These are phyloP conservation scores for Paraglomus brasilianum DNA, from an alignment of 192 early-diverging fungal species.

Conservation along the genomic window DNA sequence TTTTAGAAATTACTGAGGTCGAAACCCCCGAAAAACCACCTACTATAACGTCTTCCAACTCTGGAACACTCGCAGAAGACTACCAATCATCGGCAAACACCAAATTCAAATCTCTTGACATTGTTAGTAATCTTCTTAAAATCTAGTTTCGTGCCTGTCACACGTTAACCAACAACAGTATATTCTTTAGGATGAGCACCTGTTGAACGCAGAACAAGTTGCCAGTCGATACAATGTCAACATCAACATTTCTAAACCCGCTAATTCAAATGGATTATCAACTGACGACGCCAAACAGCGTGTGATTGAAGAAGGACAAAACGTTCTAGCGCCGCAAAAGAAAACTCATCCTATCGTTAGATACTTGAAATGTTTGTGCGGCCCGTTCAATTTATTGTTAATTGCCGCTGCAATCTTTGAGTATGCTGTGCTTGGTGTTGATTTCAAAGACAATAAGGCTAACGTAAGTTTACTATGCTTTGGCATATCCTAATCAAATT, in stretches of 20 bases:
- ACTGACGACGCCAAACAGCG: slow-evolving; percentile 60
- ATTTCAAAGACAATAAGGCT: slow-evolving; percentile 68
- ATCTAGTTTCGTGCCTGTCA: too few relatives aligned
- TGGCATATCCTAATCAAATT: too few relatives aligned
- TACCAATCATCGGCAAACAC: background rate
- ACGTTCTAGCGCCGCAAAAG: slow-evolving; percentile 86
- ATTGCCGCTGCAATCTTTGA: slow-evolving; percentile 77
- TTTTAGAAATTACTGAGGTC: too few relatives aligned
- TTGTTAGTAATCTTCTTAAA: too few relatives aligned
- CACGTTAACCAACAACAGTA: too few relatives aligned
- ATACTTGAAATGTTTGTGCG: slow-evolving; percentile 71
- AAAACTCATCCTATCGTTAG: slow-evolving; percentile 71
- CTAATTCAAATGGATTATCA: slow-evolving; percentile 67
- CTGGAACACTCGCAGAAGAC: too few relatives aligned
- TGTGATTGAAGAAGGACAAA: slow-evolving; percentile 75
- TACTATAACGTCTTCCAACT: too few relatives aligned
- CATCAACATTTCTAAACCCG: slow-evolving; percentile 60
- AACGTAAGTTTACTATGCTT: slow-evolving; percentile 59
- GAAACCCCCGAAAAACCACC: too few relatives aligned
- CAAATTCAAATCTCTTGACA: too few relatives aligned
- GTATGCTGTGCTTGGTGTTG: slow-evolving; percentile 79
- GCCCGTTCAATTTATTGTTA: slow-evolving; percentile 89
- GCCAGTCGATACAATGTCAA: slow-evolving; percentile 40
- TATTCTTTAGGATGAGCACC: slow-evolving; percentile 49
- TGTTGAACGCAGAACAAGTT: slow-evolving; percentile 44